Percentiles rank a stretch among this genome's conserved stretches.
Evolutionary conservation across 2,329 filamentous ascomycete genomes (phyloP).

Genomic region (Zymoseptoria ardabiliae): DNA sequence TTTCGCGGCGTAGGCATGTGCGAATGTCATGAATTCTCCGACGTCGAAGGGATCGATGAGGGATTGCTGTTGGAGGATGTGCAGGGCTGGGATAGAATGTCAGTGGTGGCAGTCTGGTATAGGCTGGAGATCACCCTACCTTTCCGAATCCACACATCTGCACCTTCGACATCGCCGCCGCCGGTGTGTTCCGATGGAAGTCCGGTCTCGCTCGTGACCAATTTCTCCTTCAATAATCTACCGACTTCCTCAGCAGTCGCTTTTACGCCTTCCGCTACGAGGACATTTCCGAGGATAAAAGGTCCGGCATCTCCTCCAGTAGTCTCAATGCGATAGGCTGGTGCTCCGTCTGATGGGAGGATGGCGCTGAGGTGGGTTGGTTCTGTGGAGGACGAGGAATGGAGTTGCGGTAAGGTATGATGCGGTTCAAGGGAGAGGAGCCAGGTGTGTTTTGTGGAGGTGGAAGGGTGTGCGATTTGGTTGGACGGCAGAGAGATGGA

Average conservation of each 20-base stretch:
- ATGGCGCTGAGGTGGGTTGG: constrained; percentile 6
- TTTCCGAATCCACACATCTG: constrained; percentile 12
- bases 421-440: constrained; percentile 10
- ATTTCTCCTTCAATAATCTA: constrained; percentile 5
- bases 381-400: constrained; percentile 4
- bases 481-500: constrained; percentile 2
- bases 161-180: constrained; percentile 1
- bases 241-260: constrained; percentile 7
- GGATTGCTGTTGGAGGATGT: constrained; percentile 6
- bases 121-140: background rate
- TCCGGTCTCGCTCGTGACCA: constrained; percentile 1
- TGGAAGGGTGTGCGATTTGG: background rate
- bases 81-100: constrained; percentile 4
- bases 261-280: constrained; percentile 10
- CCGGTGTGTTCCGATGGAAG: constrained; percentile 5
- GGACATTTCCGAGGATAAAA: constrained; percentile 11
- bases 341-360: background rate
- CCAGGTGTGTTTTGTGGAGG: constrained; percentile 3
- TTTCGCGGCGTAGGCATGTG: constrained; percentile 8
- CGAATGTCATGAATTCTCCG: constrained; percentile 14
- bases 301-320: constrained; percentile 1
- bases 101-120: background rate
- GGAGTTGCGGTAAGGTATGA: constrained; percentile 4
- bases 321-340: constrained; percentile 4
- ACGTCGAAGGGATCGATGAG: constrained; percentile 10